Percentiles rank a stretch among this genome's conserved stretches.
Evolutionary conservation across 805 yeast genomes (phyloP).

Genomic region (Saccharomycopsis microspora): DNA sequence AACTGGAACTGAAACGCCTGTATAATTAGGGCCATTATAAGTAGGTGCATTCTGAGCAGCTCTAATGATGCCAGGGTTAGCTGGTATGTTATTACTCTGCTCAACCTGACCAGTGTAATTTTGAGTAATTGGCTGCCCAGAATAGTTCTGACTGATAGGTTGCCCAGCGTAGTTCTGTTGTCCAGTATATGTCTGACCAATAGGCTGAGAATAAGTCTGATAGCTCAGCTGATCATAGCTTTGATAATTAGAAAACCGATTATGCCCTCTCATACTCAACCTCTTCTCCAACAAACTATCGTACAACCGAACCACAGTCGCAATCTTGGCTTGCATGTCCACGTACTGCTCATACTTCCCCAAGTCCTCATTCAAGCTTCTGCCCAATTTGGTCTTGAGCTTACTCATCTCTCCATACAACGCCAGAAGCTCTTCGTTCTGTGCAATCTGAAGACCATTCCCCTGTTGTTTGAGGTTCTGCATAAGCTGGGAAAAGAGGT

Average conservation of each 20-base stretch:
- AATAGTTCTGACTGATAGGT: too few relatives aligned
- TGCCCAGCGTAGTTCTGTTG: too few relatives aligned
- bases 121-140: too few relatives aligned
- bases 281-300: conserved; percentile 56
- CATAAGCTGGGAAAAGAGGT: conserved; percentile 58
- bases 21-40: too few relatives aligned
- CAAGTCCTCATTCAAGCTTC: conserved; percentile 43
- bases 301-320: conserved; percentile 64
- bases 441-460: conserved; percentile 21
- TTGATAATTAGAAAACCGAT: conserved; percentile 1
- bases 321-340: conserved; percentile 68
- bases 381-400: conserved; percentile 59
- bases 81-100: too few relatives aligned
- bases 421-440: conserved; percentile 41
- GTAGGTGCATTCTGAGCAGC: too few relatives aligned
- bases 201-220: background rate
- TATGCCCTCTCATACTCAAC: conserved; percentile 22
- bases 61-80: too few relatives aligned
- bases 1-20: too few relatives aligned
- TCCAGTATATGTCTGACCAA: background rate
- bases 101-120: too few relatives aligned
- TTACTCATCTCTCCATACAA: conserved; percentile 48
- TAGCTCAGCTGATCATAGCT: background rate
- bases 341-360: conserved; percentile 54
- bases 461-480: conserved; percentile 31